These are phyloP conservation scores for Apiospora kogelbergensis DNA, from an alignment of 2,329 filamentous ascomycete genomes.

Conservation along the genomic window DNA sequence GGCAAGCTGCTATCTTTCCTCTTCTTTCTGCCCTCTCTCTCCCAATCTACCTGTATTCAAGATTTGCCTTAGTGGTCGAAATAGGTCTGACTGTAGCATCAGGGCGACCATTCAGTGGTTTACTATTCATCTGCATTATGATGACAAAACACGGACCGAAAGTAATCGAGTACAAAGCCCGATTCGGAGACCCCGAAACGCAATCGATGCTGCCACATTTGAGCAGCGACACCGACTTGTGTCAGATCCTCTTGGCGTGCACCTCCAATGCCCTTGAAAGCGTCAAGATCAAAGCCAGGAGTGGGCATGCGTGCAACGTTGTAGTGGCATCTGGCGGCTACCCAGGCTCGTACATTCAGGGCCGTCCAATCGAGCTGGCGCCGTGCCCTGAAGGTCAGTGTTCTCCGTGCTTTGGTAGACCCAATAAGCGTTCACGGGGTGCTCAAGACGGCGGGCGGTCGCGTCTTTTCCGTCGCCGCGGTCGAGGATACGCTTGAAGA, in stretches of 20 bases:
- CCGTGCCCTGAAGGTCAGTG: background rate
- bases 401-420: background rate
- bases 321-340: conserved; percentile 1
- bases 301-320: conserved; percentile 9
- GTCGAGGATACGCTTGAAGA: background rate
- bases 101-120: background rate
- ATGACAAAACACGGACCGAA: conserved; percentile 38
- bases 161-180: conserved; percentile 88
- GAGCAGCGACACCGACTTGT: background rate
- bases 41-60: too few species aligned
- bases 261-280: background rate
- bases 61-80: too few species aligned
- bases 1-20: background rate
- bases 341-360: background rate
- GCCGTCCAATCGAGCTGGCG: background rate
- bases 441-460: conserved; percentile 10
- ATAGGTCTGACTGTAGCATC: background rate
- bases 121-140: background rate
- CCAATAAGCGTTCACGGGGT: background rate
- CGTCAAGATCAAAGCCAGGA: background rate
- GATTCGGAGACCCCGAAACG: conserved; percentile 89
- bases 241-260: conserved; percentile 9
- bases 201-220: conserved; percentile 56
- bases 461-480: conserved; percentile 9
- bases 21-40: too few species aligned